Evolutionary conservation across 2,329 filamentous ascomycete genomes (phyloP).

Genomic region (Colletotrichum siamense): DNA sequence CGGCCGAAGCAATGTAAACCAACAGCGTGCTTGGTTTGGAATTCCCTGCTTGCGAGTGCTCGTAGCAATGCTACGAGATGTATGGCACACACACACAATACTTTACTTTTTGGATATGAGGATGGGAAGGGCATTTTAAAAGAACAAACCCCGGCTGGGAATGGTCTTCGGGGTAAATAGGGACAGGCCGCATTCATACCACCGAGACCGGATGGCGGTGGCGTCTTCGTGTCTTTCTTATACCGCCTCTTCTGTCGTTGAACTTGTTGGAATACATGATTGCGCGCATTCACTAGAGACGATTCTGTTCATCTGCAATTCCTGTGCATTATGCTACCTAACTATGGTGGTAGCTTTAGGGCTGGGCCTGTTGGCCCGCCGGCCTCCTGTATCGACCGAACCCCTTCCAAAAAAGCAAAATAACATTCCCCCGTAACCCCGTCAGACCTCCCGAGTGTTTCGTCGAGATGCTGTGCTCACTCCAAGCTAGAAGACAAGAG

Average conservation of each 20-base stretch:
- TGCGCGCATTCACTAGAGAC: not conserved
- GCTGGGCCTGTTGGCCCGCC: not conserved
- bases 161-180: not conserved
- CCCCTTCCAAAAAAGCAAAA: not conserved
- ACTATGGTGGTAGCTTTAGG: not conserved
- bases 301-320: not conserved
- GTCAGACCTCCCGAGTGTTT: not conserved
- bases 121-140: slow-evolving; percentile 9
- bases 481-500: not conserved
- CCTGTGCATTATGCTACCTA: not conserved
- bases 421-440: not conserved
- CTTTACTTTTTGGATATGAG: not conserved
- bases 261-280: slow-evolving; percentile 12
- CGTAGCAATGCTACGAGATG: not conserved
- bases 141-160: slow-evolving; percentile 5
- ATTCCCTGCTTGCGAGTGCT: not conserved
- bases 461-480: not conserved
- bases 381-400: not conserved
- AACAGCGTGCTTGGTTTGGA: not conserved
- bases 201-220: slow-evolving; percentile 8
- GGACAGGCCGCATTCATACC: slow-evolving; percentile 9
- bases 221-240: slow-evolving; percentile 15
- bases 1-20: not conserved
- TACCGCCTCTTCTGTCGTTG: slow-evolving; percentile 13
- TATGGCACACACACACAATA: not conserved